A percentile compares a stretch with the other conserved stretches of the same genome.
These are phyloP conservation scores for Lyophyllum shimeji DNA, from an alignment of 768 basidiomycete genomes.

Conservation along the genomic window DNA sequence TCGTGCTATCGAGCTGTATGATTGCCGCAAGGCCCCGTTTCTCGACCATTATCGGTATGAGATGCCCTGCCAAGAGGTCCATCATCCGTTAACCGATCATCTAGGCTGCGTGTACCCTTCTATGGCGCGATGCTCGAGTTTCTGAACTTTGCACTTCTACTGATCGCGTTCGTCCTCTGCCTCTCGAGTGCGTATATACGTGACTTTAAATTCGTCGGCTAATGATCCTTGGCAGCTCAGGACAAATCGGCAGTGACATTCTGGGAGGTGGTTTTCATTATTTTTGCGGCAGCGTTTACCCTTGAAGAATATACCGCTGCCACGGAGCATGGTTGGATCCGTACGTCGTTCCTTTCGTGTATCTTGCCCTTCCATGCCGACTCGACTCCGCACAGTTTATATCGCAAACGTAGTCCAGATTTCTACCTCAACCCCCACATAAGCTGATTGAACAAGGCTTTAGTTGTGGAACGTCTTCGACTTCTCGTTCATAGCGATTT, in stretches of 20 bases:
- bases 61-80: neutral
- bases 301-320: constrained; percentile 87
- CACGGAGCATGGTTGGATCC: constrained; percentile 85
- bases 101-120: constrained; percentile 75
- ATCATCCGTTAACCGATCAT: constrained; percentile 2
- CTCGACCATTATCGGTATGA: constrained; percentile 80
- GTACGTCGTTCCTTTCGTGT: constrained; percentile 41
- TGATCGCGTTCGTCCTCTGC: constrained; percentile 72
- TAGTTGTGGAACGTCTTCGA: constrained; percentile 94
- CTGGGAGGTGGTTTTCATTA: constrained; percentile 73
- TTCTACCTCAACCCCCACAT: neutral
- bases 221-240: constrained; percentile 43
- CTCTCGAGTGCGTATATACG: constrained; percentile 59
- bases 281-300: constrained; percentile 76
- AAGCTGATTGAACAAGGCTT: neutral
- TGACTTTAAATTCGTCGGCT: neutral
- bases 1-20: constrained; percentile 70
- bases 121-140: constrained; percentile 81
- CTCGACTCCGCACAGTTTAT: constrained; percentile 64
- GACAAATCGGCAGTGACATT: constrained; percentile 47
- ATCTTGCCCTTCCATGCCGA: neutral
- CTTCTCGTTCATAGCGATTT: constrained; percentile 69
- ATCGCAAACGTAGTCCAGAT: constrained; percentile 67
- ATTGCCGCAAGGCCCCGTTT: constrained; percentile 63
- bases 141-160: constrained; percentile 67